phyloP scores from a whole-genome alignment of 2,329 filamentous ascomycete genomes.

The Botryotinia convoluta region DNA sequence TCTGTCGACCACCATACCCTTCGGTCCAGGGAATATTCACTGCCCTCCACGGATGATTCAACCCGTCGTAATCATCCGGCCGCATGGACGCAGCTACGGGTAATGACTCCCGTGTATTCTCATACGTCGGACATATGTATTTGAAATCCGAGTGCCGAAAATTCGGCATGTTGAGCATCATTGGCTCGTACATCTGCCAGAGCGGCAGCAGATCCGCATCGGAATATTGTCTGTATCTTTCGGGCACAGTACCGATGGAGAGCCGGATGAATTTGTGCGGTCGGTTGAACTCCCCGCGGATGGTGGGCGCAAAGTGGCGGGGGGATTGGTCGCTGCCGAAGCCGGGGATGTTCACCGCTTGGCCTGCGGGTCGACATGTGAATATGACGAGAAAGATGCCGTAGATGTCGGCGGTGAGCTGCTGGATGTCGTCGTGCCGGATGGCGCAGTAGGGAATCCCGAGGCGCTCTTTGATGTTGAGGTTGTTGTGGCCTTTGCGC shows the following conservation, averaged over 20 bases:
- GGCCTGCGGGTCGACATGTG: not conserved
- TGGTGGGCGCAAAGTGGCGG: not conserved
- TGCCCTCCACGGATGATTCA: slow-evolving; percentile 8
- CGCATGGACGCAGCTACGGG: not conserved
- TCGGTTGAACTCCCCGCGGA: not conserved
- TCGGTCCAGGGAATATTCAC: not conserved
- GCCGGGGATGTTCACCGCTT: fast-evolving
- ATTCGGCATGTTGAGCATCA: not conserved
- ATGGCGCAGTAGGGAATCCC: slow-evolving; percentile 10
- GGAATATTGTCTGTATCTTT: too few relatives aligned
- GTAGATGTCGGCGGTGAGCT: slow-evolving; percentile 12
- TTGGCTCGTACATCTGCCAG: slow-evolving; percentile 11
- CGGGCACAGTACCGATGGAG: not conserved
- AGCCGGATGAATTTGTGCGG: slow-evolving; percentile 9
- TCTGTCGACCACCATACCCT: fast-evolving
- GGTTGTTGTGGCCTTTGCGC: not conserved
- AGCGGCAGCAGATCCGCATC: not conserved
- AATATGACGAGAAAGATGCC: not conserved
- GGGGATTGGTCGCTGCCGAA: not conserved
- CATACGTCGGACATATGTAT: not conserved
- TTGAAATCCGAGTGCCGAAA: not conserved
- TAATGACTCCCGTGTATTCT: not conserved
- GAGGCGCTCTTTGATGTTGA: not conserved
- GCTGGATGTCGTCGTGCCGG: slow-evolving; percentile 7
- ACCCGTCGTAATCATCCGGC: not conserved